Conservation (phyloP, 345 rosid genomes). For the Triadica sebifera region DNA sequence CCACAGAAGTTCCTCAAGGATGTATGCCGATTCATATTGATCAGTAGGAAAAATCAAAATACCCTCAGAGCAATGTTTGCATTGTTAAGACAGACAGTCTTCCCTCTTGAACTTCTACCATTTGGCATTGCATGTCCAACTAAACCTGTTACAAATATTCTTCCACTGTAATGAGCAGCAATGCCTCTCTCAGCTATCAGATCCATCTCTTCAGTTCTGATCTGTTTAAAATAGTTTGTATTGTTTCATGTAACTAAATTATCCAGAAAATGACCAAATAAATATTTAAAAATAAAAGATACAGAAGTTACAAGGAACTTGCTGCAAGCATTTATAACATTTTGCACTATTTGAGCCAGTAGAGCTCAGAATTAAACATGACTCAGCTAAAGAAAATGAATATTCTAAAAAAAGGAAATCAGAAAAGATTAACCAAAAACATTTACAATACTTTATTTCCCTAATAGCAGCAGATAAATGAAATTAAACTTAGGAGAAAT, state of each 20-base stretch:
- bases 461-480: background rate
- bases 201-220: slow-evolving; percentile 98
- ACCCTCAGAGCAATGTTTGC: slow-evolving; percentile 96
- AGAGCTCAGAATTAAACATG: background rate
- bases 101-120: slow-evolving; percentile 71
- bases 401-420: background rate
- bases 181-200: slow-evolving; percentile 96
- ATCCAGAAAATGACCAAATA: no score
- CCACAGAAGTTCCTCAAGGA: slow-evolving; percentile 17
- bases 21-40: slow-evolving; percentile 8
- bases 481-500: background rate
- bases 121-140: slow-evolving; percentile 65
- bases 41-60: slow-evolving; percentile 27
- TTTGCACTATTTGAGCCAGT: background rate
- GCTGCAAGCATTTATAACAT: background rate
- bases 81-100: slow-evolving; percentile 77
- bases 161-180: slow-evolving; percentile 97
- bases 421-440: background rate
- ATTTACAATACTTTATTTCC: no score
- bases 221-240: slow-evolving; percentile 40
- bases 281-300: background rate
- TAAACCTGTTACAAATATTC: slow-evolving; percentile 64
- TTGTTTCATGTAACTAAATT: background rate
- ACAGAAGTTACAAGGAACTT: background rate
- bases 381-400: background rate